Base-by-base conservation (phyloP, 2,329 filamentous ascomycete species). In the Fusarium nematophilum region DNA sequence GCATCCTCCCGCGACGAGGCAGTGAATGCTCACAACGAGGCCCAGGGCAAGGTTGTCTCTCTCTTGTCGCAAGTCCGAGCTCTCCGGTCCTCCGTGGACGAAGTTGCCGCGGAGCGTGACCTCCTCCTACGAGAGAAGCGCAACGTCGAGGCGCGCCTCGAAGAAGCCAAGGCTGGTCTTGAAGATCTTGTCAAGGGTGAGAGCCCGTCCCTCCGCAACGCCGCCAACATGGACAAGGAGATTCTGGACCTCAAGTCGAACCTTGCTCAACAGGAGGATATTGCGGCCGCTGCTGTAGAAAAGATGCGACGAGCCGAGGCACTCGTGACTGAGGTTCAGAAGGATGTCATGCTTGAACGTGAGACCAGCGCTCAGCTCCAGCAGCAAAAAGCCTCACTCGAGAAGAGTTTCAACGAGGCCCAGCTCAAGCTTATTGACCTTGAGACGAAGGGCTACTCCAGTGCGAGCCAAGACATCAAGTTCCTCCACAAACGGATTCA, bases 261-360 rank as follows among this genome's bases (percentile, higher is more conserved):
- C 63, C 84, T 98, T 27, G 94, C 94, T 4, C 93, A 97, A 70
- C 92, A 97, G 70, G 92, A 98, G 76, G 94, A 99, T 72, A 89
- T 98, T 54, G 91, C 93, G 9, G 86, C 90, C 1, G 94, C 95
- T 4, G 94, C 94, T 0, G 90, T 98, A 33, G 94, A 95, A 70
- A 98, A 98, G 82, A 99, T 99, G 95, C 87, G 94, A 50, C 89
- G 94, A 18, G 92, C 95, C 3, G 94, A 99, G 72, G 91, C 92
- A 5, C 80, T 98, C 26, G 89, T 89, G 1, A 86, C 89, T 8
- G 95, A 99, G 76, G 89, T 96, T 62, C 94, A 98, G 72, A 96
- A 95, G 74, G 95, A 99, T 70, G 92, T 97, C 59, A 87, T 89
- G 14, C 86, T 86, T 7, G 94, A 97, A 78, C 87, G 94, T 9